Evolutionary conservation across 345 rosid genomes (phyloP).

Genomic region (Moricandia moricandioides): DNA sequence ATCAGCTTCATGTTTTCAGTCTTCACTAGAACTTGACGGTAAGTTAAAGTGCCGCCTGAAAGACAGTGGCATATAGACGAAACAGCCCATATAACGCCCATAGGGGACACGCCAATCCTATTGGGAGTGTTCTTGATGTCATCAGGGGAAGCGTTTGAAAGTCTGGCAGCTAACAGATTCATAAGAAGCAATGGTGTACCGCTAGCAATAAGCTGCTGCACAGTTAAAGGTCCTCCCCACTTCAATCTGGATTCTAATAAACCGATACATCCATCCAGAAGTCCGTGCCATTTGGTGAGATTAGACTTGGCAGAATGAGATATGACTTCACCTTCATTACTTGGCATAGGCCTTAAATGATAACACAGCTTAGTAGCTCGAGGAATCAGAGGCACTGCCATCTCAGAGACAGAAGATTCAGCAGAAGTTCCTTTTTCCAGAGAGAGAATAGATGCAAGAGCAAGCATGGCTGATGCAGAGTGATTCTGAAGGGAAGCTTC

Average conservation of each 20-base stretch:
- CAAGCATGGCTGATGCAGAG: slow-evolving; percentile 88
- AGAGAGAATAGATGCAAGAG: slow-evolving; percentile 85
- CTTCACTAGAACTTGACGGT: slow-evolving; percentile 72
- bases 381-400: slow-evolving; percentile 87
- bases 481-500: slow-evolving; percentile 59
- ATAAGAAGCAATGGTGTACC: slow-evolving; percentile 76
- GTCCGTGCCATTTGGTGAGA: slow-evolving; percentile 84
- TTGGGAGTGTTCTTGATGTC: slow-evolving; percentile 42
- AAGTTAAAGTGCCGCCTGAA: slow-evolving; percentile 66
- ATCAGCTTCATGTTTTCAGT: slow-evolving; percentile 61
- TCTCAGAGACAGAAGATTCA: slow-evolving; percentile 70
- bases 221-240: slow-evolving; percentile 82
- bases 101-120: slow-evolving; percentile 68
- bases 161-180: slow-evolving; percentile 53
- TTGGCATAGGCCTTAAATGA: slow-evolving; percentile 55
- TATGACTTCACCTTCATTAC: slow-evolving; percentile 41
- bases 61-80: slow-evolving; percentile 87
- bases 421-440: slow-evolving; percentile 80
- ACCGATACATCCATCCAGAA: slow-evolving; percentile 89
- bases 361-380: slow-evolving; percentile 73
- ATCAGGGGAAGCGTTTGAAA: slow-evolving; percentile 41
- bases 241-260: slow-evolving; percentile 77
- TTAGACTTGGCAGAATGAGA: slow-evolving; percentile 29
- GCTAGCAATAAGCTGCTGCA: slow-evolving; percentile 81
- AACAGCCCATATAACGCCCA: slow-evolving; percentile 80